A percentile compares a stretch with the other conserved stretches of the same genome.
phyloP scores from a whole-genome alignment of 495 filamentous ascomycete genomes.

The Aspergillus sclerotioniger region DNA sequence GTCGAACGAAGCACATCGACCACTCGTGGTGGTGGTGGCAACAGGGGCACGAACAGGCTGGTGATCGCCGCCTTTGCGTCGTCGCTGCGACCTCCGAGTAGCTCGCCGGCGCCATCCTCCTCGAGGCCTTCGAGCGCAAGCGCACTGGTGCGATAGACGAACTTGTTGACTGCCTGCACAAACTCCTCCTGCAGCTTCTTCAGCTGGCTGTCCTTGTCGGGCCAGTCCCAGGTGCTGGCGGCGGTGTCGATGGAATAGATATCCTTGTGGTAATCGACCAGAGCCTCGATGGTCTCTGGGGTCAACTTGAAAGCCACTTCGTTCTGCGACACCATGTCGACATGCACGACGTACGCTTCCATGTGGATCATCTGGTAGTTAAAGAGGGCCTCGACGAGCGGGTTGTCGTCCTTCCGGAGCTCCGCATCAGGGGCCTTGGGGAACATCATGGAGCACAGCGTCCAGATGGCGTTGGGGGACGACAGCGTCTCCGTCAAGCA shows the following conservation, averaged over 20 bases:
- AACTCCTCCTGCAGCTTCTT: constrained; percentile 99
- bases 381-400: constrained; percentile 85
- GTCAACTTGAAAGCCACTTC: constrained; percentile 99
- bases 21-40: constrained; percentile 89
- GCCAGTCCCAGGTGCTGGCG: constrained; percentile 90
- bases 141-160: constrained; percentile 88
- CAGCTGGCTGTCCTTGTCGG: constrained; percentile 91
- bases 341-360: constrained; percentile 97
- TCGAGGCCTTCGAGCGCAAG: constrained; percentile 92
- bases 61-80: constrained; percentile 89
- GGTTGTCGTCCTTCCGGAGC: constrained; percentile 79
- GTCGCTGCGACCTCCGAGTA: constrained; percentile 87
- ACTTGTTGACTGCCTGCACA: constrained; percentile 95
- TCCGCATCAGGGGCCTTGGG: constrained; percentile 88
- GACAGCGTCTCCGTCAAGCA: constrained; percentile 97
- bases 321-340: constrained; percentile 97
- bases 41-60: constrained; percentile 80
- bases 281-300: constrained; percentile 90
- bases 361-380: constrained; percentile 94
- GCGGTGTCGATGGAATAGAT: constrained; percentile 89
- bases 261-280: constrained; percentile 97
- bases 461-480: constrained; percentile 91
- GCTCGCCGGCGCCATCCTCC: constrained; percentile 93
- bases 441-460: constrained; percentile 88
- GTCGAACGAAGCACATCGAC: constrained; percentile 86